Evolutionary conservation across 2,329 filamentous ascomycete species (phyloP).

Genomic region (Parafenestella ontariensis): DNA sequence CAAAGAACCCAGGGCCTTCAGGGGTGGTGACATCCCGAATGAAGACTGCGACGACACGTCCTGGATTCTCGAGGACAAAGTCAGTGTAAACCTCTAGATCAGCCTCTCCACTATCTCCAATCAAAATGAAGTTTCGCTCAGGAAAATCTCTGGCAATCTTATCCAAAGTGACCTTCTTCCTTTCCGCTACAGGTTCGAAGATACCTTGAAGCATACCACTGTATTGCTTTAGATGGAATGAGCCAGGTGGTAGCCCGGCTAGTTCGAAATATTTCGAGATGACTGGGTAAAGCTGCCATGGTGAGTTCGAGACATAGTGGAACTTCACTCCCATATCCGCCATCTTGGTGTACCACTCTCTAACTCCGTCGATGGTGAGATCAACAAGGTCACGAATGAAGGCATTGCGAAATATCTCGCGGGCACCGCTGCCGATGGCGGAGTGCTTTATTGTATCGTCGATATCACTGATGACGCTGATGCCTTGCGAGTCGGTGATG

Average conservation of each 20-base stretch:
- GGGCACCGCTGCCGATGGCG: conserved; percentile 83
- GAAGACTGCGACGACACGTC: conserved; percentile 84
- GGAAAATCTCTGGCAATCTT: conserved; percentile 90
- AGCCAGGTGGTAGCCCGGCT: conserved; percentile 82
- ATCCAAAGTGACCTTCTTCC: conserved; percentile 88
- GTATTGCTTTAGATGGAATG: conserved; percentile 95
- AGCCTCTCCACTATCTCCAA: conserved; percentile 95
- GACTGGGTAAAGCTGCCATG: conserved; percentile 95
- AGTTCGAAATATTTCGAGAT: conserved; percentile 83
- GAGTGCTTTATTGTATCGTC: conserved; percentile 98
- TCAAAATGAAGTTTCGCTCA: conserved; percentile 83
- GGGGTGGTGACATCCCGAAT: conserved; percentile 94
- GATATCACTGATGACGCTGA: conserved; percentile 96
- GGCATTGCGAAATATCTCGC: conserved; percentile 95
- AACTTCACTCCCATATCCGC: conserved; percentile 82
- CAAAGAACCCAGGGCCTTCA: conserved; percentile 77
- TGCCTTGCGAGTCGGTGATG: conserved; percentile 77
- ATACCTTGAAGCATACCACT: conserved; percentile 97
- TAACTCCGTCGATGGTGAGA: conserved; percentile 84
- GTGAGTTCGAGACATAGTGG: conserved; percentile 99
- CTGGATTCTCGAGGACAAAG: conserved; percentile 82
- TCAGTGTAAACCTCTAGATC: conserved; percentile 98
- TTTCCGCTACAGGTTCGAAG: conserved; percentile 94
- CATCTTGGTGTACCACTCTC: conserved; percentile 85
- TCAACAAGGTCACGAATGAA: conserved; percentile 87